Conservation (phyloP, 495 filamentous ascomycete genomes). For the Chaetomium tenue region DNA sequence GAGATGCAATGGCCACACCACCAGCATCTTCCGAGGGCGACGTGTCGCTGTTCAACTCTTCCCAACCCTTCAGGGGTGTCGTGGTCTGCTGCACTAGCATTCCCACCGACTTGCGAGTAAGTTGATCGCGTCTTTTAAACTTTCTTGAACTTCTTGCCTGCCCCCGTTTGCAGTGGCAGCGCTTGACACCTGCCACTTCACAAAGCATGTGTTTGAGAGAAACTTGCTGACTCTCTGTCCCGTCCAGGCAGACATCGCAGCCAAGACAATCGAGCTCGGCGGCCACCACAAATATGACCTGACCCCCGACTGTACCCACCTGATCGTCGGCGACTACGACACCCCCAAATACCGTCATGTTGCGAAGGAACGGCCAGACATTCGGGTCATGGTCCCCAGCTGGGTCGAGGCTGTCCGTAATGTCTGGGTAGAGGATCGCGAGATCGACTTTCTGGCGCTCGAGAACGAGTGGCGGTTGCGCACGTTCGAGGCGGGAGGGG, state of each 20-base stretch:
- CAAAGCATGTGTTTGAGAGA: not conserved
- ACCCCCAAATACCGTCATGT: conserved; percentile 95
- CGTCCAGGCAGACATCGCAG: conserved; percentile 64
- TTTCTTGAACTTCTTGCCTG: not conserved
- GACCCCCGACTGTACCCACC: conserved; percentile 93
- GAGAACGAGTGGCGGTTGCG: conserved; percentile 44
- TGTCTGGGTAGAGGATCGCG: conserved; percentile 77
- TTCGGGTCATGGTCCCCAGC: conserved; percentile 70
- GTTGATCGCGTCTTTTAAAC: conserved; percentile 30
- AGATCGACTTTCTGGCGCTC: conserved; percentile 69
- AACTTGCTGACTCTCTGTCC: not conserved
- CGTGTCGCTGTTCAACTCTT: conserved; percentile 35
- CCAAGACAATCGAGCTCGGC: conserved; percentile 76
- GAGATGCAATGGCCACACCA: conserved; percentile 27
- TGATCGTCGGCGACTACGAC: conserved; percentile 82
- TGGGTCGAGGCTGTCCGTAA: conserved; percentile 84
- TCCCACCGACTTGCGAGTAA: conserved; percentile 73
- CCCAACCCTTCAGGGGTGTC: conserved; percentile 72
- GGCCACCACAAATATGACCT: conserved; percentile 83
- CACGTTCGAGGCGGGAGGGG: conserved; percentile 44
- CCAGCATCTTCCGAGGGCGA: conserved; percentile 16
- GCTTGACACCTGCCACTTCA: not conserved
- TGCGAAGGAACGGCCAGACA: conserved; percentile 80
- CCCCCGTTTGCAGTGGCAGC: not conserved
- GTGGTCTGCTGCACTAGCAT: conserved; percentile 92